Evolutionary conservation across 2,329 filamentous ascomycete species (phyloP).

Genomic region (Cladosporium sp.): DNA sequence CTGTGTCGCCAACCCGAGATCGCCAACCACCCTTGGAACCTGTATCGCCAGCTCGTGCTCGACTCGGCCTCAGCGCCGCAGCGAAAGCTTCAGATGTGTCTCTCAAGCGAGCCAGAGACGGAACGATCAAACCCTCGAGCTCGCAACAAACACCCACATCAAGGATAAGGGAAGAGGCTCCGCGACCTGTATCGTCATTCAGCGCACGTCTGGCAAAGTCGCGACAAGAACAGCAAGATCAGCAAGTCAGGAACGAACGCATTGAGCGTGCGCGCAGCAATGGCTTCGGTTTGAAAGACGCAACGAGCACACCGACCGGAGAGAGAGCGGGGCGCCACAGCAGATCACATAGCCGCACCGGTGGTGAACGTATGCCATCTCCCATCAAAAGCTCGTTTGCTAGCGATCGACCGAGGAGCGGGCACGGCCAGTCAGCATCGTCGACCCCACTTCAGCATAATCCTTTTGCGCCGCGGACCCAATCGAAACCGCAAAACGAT

Average conservation of each 20-base stretch:
- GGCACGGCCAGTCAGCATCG: background rate
- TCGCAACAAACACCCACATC: constrained; percentile 16
- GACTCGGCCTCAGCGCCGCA: constrained; percentile 87
- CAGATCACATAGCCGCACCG: background rate
- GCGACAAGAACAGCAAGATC: constrained; percentile 40
- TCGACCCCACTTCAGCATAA: constrained; percentile 2
- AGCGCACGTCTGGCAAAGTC: constrained; percentile 80
- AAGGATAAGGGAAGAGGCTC: background rate
- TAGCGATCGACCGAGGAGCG: background rate
- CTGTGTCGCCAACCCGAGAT: constrained; percentile 62
- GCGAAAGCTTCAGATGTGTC: constrained; percentile 77
- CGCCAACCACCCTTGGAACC: constrained; percentile 48
- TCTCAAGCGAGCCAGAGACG: constrained; percentile 61
- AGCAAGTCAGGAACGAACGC: constrained; percentile 41
- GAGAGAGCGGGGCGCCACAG: background rate
- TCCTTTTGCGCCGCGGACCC: background rate
- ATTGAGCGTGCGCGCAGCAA: constrained; percentile 39
- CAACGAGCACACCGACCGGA: background rate
- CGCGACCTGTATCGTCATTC: constrained; percentile 46
- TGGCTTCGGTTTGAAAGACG: constrained; percentile 23
- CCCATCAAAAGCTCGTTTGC: background rate
- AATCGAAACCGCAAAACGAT: background rate
- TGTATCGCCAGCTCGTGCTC: constrained; percentile 72
- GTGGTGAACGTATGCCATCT: constrained; percentile 5
- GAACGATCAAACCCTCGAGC: constrained; percentile 21